Evolutionary conservation across 2,329 filamentous ascomycete genomes (phyloP).

Genomic region (Neonectria sp.): DNA sequence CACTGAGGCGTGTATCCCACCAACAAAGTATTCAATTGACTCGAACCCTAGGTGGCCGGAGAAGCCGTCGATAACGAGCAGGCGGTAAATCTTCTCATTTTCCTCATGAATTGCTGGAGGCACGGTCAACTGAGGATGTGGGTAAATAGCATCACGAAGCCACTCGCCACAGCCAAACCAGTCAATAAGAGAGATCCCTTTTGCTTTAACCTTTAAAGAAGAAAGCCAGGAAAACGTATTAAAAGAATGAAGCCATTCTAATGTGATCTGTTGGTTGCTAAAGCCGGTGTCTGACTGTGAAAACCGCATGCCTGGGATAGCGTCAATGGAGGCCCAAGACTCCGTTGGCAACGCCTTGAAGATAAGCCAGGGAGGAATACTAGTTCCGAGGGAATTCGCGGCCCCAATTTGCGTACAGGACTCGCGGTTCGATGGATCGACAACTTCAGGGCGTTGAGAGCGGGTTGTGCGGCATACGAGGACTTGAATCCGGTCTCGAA

Average conservation of each 20-base stretch:
- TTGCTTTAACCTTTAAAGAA: background rate
- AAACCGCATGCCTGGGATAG: background rate
- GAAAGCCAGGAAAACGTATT: background rate
- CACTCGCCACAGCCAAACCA: constrained; percentile 15
- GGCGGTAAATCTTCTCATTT: background rate
- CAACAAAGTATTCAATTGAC: too few species aligned
- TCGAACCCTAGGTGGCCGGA: background rate
- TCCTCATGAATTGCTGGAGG: background rate
- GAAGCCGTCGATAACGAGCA: constrained; percentile 3
- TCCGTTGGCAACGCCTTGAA: constrained; percentile 4
- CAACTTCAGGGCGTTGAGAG: background rate
- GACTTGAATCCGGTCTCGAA: constrained; percentile 1
- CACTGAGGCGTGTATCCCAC: too few species aligned
- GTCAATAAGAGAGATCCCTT: background rate
- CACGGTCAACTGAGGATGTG: too few species aligned
- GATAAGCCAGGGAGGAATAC: too few species aligned
- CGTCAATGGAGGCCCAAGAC: background rate
- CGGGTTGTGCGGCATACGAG: constrained; percentile 1
- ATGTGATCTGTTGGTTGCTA: background rate
- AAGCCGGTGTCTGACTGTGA: constrained; percentile 17
- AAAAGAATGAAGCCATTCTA: constrained; percentile 1
- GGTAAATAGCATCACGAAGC: background rate
- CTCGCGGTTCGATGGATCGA: too few species aligned
- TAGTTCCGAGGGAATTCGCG: too few species aligned
- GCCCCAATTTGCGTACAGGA: too few species aligned